Evolutionary conservation across 2,329 filamentous ascomycete species (phyloP).

Genomic region (Xylariaceae sp.): DNA sequence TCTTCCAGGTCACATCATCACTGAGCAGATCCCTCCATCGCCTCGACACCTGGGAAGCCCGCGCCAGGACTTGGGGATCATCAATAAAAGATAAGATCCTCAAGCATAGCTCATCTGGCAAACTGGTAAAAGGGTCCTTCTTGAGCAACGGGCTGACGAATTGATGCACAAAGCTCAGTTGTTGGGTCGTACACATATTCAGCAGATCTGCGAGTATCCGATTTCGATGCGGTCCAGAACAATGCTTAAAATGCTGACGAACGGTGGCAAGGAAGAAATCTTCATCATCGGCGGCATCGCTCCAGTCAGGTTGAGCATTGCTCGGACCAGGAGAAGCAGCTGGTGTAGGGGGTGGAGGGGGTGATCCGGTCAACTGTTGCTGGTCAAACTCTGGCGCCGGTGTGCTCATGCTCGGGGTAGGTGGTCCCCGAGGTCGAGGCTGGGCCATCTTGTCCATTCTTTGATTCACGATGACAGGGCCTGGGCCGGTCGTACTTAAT

Average conservation of each 20-base stretch:
- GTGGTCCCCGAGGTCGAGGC: constrained; percentile 61
- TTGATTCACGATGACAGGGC: constrained; percentile 48
- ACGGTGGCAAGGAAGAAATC: constrained; percentile 82
- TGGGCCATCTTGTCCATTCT: constrained; percentile 62
- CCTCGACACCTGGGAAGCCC: constrained; percentile 94
- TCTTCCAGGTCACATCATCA: constrained; percentile 98
- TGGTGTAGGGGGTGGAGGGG: constrained; percentile 68
- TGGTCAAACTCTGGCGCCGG: constrained; percentile 68
- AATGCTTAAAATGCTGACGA: constrained; percentile 78
- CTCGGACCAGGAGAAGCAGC: constrained; percentile 69
- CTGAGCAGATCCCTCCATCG: constrained; percentile 92
- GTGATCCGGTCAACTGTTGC: constrained; percentile 61
- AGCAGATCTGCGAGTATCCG: constrained; percentile 85
- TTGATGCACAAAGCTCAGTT: constrained; percentile 93
- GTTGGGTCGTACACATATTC: constrained; percentile 92
- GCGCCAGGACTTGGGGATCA: constrained; percentile 89
- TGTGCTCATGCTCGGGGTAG: constrained; percentile 70
- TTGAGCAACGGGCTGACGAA: constrained; percentile 94
- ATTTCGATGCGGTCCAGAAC: constrained; percentile 77
- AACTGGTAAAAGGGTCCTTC: constrained; percentile 91
- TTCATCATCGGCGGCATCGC: constrained; percentile 77
- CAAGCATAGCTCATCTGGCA: constrained; percentile 92
- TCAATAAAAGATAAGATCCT: constrained; percentile 95
- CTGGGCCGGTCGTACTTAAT: constrained; percentile 53
- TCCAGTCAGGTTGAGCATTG: constrained; percentile 72